Evolutionary conservation across 257 asterid species (phyloP).

Genomic region (Solanum dulcamara): DNA sequence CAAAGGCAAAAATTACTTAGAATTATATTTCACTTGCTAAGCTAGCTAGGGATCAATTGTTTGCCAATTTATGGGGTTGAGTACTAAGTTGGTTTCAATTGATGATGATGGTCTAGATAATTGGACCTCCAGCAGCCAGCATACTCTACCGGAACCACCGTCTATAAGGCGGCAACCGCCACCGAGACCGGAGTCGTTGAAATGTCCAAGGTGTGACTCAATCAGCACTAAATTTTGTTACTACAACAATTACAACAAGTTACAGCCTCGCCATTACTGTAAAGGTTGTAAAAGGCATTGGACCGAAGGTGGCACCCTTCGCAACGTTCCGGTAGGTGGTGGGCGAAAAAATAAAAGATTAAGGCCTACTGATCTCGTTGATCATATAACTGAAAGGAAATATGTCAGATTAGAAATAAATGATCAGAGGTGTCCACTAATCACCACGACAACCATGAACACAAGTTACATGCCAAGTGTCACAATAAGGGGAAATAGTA

Average conservation of each 20-base stretch:
- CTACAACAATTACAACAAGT: conserved; percentile 61
- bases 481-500: not conserved
- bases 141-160: conserved; percentile 13
- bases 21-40: not conserved
- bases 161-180: conserved; percentile 11
- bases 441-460: not conserved
- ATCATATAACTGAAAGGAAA: not conserved
- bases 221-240: conserved; percentile 60
- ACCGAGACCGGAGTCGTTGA: conserved; percentile 16
- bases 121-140: not conserved
- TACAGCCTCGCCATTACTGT: conserved; percentile 76
- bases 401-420: not conserved
- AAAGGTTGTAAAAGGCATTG: conserved; percentile 72
- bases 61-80: conserved; percentile 22
- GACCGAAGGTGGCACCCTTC: conserved; percentile 76
- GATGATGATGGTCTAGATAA: conserved; percentile 18
- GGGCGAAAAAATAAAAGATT: conserved; percentile 58
- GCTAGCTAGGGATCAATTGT: not conserved
- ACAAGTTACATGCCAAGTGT: not conserved
- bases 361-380: conserved; percentile 11
- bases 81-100: conserved; percentile 11
- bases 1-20: not conserved
- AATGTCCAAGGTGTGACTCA: conserved; percentile 68
- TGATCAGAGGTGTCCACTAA: not conserved
- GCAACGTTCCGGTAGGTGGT: conserved; percentile 70